A percentile compares a stretch with the other conserved stretches of the same genome.
phyloP scores from a whole-genome alignment of 1,284 basidiomycete genomes.

The Hemileia vastatrix region DNA sequence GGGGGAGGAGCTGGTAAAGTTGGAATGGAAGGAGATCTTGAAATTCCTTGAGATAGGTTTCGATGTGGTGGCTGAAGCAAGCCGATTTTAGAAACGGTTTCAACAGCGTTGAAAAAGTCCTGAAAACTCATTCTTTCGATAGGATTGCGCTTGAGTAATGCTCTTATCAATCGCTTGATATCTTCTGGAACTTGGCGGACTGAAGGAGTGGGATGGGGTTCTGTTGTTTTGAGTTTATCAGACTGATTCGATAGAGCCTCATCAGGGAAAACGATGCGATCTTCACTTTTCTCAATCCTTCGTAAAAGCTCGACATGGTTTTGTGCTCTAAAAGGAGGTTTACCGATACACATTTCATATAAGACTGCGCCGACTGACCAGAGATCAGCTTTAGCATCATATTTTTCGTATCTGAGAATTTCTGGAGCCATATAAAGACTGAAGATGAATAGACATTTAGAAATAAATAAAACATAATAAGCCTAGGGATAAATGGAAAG shows the following conservation, averaged over 20 bases:
- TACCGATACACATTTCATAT: slow-evolving; percentile 88
- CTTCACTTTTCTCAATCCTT: slow-evolving; percentile 74
- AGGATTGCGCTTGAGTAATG: slow-evolving; percentile 71
- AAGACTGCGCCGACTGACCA: slow-evolving; percentile 97
- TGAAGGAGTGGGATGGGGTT: slow-evolving; percentile 32
- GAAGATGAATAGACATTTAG: background rate
- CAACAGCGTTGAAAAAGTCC: slow-evolving; percentile 68
- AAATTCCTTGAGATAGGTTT: no score
- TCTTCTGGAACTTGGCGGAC: slow-evolving; percentile 58
- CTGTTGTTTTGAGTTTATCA: slow-evolving; percentile 41
- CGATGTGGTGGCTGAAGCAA: slow-evolving; percentile 1
- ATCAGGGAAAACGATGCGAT: slow-evolving; percentile 77
- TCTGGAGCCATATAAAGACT: slow-evolving; percentile 98
- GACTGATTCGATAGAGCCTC: slow-evolving; percentile 54
- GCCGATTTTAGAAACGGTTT: slow-evolving; percentile 24
- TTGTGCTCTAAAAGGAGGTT: slow-evolving; percentile 84
- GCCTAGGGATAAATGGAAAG: background rate
- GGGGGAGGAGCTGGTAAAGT: no score
- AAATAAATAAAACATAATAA: background rate
- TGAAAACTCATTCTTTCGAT: slow-evolving; percentile 79
- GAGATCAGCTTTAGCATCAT: slow-evolving; percentile 93
- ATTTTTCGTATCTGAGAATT: slow-evolving; percentile 92
- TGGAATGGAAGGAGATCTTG: no score
- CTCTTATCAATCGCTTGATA: slow-evolving; percentile 77
- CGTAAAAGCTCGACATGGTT: slow-evolving; percentile 93